Conservation (phyloP, 352 stramenopile genomes). For the Globisporangium acanthophoron region DNA sequence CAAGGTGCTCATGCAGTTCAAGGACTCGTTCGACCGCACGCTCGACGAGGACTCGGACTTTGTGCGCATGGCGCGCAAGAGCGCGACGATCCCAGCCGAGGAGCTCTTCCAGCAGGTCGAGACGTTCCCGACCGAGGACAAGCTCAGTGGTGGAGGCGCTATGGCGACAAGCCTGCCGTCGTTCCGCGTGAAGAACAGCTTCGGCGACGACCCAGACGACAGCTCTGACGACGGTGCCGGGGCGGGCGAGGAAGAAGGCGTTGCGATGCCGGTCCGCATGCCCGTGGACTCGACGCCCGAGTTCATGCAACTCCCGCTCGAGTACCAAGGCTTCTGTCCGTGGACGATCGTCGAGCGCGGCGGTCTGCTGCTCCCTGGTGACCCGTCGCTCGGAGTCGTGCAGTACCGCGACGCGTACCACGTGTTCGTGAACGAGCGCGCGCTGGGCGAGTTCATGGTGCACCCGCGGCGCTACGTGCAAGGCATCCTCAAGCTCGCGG, state of each 20-base stretch:
- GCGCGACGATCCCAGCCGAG: constrained; percentile 48
- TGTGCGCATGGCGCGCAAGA: constrained; percentile 42
- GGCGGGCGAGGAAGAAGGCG: constrained; percentile 36
- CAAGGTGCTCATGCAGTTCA: constrained; percentile 68
- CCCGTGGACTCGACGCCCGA: constrained; percentile 90
- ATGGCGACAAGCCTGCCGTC: constrained; percentile 9
- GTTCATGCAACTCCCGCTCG: constrained; percentile 92
- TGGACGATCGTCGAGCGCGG: constrained; percentile 88
- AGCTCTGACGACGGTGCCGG: constrained; percentile 9
- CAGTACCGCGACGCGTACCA: constrained; percentile 88
- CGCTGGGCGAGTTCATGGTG: constrained; percentile 85
- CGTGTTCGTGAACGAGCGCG: constrained; percentile 90
- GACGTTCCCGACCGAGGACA: constrained; percentile 43
- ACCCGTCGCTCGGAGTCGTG: constrained; percentile 89
- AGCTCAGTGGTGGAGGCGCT: constrained; percentile 12
- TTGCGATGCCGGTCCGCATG: constrained; percentile 68
- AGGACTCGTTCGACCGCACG: constrained; percentile 61
- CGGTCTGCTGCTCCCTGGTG: constrained; percentile 87
- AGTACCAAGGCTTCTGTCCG: constrained; percentile 93
- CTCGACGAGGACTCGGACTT: constrained; percentile 51
- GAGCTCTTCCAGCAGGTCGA: constrained; percentile 70
- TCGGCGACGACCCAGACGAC: constrained; percentile 29
- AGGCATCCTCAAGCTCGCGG: constrained; percentile 61
- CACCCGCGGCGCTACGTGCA: constrained; percentile 77
- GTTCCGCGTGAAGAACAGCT: constrained; percentile 27